These are phyloP conservation scores for Puccinia sorghi DNA, from an alignment of 1,284 basidiomycete genomes.

Conservation along the genomic window DNA sequence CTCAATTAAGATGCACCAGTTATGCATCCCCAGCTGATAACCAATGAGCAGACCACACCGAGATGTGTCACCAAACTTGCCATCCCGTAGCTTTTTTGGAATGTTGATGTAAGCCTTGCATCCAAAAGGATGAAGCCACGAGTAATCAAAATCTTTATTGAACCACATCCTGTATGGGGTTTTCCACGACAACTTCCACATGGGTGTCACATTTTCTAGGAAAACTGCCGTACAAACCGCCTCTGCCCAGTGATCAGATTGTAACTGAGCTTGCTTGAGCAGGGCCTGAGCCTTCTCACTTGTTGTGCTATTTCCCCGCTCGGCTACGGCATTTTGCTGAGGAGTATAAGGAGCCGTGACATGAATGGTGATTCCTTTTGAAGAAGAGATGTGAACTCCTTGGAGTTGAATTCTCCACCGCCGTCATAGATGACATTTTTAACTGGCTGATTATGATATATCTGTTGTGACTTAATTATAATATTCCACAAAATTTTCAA, in stretches of 20 bases:
- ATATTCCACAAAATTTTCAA: not conserved
- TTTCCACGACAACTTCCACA: not conserved
- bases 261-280: not conserved
- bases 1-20: not conserved
- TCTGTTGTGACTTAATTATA: not conserved
- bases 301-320: slow-evolving; percentile 13
- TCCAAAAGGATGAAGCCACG: not conserved
- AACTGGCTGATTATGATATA: not conserved
- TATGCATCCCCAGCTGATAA: too few relatives aligned
- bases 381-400: not conserved
- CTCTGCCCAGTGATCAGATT: too few relatives aligned
- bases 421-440: slow-evolving; percentile 2
- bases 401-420: slow-evolving; percentile 20
- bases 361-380: not conserved
- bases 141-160: too few relatives aligned
- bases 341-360: slow-evolving; percentile 14
- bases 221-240: slow-evolving; percentile 19
- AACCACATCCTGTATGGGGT: slow-evolving; percentile 13
- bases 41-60: not conserved
- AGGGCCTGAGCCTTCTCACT: not conserved
- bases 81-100: not conserved
- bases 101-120: slow-evolving; percentile 17
- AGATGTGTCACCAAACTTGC: slow-evolving; percentile 3
- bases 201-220: slow-evolving; percentile 19
- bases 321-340: slow-evolving; percentile 18